These are phyloP conservation scores for Sarocladium kiliense DNA, from an alignment of 2,329 filamentous ascomycete genomes.

Conservation along the genomic window DNA sequence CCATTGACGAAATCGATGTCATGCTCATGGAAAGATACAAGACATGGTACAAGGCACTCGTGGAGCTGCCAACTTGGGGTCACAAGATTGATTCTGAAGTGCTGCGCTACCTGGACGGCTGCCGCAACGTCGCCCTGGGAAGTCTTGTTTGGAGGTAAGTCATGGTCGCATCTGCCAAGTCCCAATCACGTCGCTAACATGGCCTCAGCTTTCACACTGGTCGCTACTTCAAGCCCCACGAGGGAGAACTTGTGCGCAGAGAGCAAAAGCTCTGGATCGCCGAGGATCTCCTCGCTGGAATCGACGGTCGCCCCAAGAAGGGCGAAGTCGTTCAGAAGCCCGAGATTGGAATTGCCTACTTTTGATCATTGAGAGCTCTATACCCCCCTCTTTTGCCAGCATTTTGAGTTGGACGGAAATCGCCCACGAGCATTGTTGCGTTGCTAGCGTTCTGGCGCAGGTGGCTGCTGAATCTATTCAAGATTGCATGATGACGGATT, in stretches of 20 bases:
- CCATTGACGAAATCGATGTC: slow-evolving; percentile 2
- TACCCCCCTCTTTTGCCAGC: not conserved
- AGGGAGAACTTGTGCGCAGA: slow-evolving; percentile 1
- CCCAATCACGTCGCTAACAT: not conserved
- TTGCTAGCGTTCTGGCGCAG: not conserved
- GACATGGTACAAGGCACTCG: slow-evolving; percentile 5
- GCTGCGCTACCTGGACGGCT: slow-evolving; percentile 2
- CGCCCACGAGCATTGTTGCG: not conserved
- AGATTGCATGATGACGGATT: too few species aligned
- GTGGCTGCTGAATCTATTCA: too few species aligned
- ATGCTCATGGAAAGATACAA: slow-evolving; percentile 6
- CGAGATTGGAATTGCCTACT: not conserved
- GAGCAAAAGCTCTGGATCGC: slow-evolving; percentile 2
- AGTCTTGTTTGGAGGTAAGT: slow-evolving; percentile 6
- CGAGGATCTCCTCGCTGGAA: slow-evolving; percentile 1
- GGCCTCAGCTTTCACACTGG: not conserved
- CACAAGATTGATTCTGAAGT: slow-evolving; percentile 1
- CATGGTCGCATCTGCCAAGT: not conserved
- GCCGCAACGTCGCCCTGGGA: slow-evolving; percentile 3
- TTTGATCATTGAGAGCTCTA: not conserved
- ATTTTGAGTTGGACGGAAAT: too few species aligned
- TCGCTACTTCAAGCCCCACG: slow-evolving; percentile 3
- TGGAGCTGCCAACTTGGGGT: slow-evolving; percentile 6
- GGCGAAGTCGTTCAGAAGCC: not conserved
- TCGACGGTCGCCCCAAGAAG: slow-evolving; percentile 4